Evolutionary conservation across 2,329 filamentous ascomycete species (phyloP), one percentile per base, ranked within the genome.

Genomic region (Endothia cerciana): DNA sequence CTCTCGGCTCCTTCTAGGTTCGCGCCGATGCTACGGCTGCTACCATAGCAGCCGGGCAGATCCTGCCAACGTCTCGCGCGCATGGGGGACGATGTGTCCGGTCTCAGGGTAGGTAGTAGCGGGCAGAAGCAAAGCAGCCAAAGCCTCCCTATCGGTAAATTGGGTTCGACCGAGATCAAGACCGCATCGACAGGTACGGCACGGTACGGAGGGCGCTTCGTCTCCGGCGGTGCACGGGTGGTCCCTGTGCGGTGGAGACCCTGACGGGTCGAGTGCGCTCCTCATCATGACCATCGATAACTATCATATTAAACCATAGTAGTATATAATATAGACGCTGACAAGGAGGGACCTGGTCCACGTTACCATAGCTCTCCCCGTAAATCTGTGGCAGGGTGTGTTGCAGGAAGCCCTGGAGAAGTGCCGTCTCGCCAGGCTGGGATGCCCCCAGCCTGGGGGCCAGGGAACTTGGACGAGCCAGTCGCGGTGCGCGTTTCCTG

Each of bases 401-500:
- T 11, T 6, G 47, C 10, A 11, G 7, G 11, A 4, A 45, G 28
- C 59, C 22, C 59, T 49, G 64, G 57, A 66, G 64, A 66, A 63
- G 33, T 66, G 64, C 64, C 64, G 64, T 60, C 38, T 53, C 30
- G 22, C 19, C 55, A 49, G 47, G 47, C 30, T 47, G 58, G 63
- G 63, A 51, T 51, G 22, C 28, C 47, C 64, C 64, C 53, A 63
- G 64, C 51, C 41, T 17, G 60, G 33, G 40, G n/a, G n/a, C n/a
- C 40, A 45, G 25, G 58, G 28, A 15, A 15, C 13, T 19, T 15
- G 22, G 60, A 66, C 41, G 55, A 60, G 60, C 64, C 64, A 66
- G 64, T 66, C 64, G 64, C 63, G 47, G 22, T 56, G 58, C 59
- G 53, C 45, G 40, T 60, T 62, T 13, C 22, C 10, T 51, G 51